Evolutionary conservation across 2,329 filamentous ascomycete species (phyloP).

Genomic region (Ustilaginoidea virens): DNA sequence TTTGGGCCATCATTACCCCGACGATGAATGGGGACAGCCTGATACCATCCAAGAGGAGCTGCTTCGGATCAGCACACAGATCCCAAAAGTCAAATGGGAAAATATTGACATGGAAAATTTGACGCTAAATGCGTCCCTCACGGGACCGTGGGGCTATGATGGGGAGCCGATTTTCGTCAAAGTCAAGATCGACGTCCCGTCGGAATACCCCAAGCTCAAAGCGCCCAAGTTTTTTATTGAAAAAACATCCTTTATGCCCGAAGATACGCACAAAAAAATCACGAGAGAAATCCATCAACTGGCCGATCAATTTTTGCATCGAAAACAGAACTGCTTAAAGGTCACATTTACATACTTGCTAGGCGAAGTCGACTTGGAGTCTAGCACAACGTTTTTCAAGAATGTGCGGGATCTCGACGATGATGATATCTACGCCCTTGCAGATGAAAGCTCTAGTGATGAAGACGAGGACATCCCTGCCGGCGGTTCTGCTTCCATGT

Average conservation of each 20-base stretch:
- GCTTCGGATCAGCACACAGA: slow-evolving; percentile 42
- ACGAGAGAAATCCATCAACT: slow-evolving; percentile 41
- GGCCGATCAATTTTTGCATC: slow-evolving; percentile 36
- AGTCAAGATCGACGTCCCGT: slow-evolving; percentile 43
- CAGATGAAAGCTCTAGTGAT: slow-evolving; percentile 72
- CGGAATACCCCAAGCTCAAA: slow-evolving; percentile 40
- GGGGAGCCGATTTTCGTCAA: slow-evolving; percentile 45
- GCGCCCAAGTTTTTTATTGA: slow-evolving; percentile 45
- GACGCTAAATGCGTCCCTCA: slow-evolving; percentile 43
- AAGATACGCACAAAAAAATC: slow-evolving; percentile 34
- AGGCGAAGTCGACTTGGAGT: slow-evolving; percentile 45
- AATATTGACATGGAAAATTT: slow-evolving; percentile 48
- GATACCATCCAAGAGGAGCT: slow-evolving; percentile 51
- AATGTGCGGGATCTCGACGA: slow-evolving; percentile 49
- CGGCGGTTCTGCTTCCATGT: slow-evolving; percentile 42
- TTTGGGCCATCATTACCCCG: slow-evolving; percentile 34
- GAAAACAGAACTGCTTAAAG: slow-evolving; percentile 46
- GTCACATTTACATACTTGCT: slow-evolving; percentile 47
- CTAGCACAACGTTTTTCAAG: slow-evolving; percentile 45
- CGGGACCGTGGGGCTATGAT: slow-evolving; percentile 46
- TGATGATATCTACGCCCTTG: slow-evolving; percentile 36
- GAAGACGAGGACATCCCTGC: slow-evolving; percentile 46
- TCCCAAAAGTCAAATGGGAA: slow-evolving; percentile 50
- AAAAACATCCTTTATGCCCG: slow-evolving; percentile 46
- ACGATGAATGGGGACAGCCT: slow-evolving; percentile 43